Base-by-base conservation (phyloP, 805 yeast species). In the Tetrapisispora iriomotensis region DNA sequence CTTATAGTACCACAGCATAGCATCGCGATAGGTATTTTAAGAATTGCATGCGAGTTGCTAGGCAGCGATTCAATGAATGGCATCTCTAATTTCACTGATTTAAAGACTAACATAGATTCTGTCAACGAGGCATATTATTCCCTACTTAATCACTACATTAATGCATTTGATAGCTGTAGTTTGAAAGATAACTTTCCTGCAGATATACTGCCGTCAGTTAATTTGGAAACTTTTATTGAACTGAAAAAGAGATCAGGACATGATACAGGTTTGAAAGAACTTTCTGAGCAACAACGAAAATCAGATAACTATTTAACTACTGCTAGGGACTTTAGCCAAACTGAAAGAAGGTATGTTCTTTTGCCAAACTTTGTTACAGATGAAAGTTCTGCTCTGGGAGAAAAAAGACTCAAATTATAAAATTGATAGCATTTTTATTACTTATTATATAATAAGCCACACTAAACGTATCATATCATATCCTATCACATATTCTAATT, bases 1-100 rank as follows among this genome's bases (percentile, higher is more conserved):
- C 60, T 87, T 26, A 78, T 75, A 49, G 70, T 75, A 8, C 92
- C 95, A 1, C 78, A 84, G 3, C 90, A 85, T 55, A 70, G 79
- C 21, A 74, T 81, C 24, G 86, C 95, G 0, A 53, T 84, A 38
- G 82, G 85, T 3, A 70, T 75, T 22, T 59, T 86, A 32, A 74
- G 74, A 31, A 65, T 85, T 22, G 74, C 90, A 1, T 65, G 68
- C 30, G 75, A 74, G 49, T 48, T 79, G 30, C 58, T 68, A 34
- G 53, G 58, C 1, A 40, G 15, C 15, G 9, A 20, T 15, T 10
- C 31, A 10, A 15, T 32, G 17, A 31, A 15, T 3, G 20, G 32
- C n/a, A 13, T 22, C 12, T 4, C n/a, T n/a, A 19, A 37, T 22
- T 47, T 40, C 36, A 34, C 43, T 7, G 49, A 56, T 5, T 61